Evolutionary conservation across 176 grass and related monocot species (phyloP).

Genomic region (Leersia perrieri): DNA sequence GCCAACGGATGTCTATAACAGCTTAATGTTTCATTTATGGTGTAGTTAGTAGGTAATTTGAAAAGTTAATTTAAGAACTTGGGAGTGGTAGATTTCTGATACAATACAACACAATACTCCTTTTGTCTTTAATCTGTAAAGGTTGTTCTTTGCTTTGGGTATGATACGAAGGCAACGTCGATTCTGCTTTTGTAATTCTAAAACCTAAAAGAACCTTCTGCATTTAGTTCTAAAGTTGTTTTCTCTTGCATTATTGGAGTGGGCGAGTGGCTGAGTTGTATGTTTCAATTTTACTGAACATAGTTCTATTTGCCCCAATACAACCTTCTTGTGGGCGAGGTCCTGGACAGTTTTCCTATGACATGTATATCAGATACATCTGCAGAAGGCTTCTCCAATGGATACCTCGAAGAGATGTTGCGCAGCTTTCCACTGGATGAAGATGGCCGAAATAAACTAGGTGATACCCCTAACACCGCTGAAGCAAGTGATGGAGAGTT

Average conservation of each 20-base stretch:
- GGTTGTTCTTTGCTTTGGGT: not conserved
- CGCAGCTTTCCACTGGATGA: slow-evolving; percentile 56
- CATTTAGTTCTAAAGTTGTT: not conserved
- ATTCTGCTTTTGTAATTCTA: not conserved
- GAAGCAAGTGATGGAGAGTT: slow-evolving; percentile 73
- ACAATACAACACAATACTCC: not conserved
- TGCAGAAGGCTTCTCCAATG: slow-evolving; percentile 56
- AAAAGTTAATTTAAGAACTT: not conserved
- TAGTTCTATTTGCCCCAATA: not conserved
- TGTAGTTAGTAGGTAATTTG: not conserved
- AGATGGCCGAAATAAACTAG: slow-evolving; percentile 22
- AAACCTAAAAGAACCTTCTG: not conserved
- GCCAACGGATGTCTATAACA: not conserved
- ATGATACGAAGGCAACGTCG: not conserved
- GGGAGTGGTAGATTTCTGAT: not conserved
- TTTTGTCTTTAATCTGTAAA: not conserved
- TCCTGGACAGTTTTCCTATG: slow-evolving; percentile 40
- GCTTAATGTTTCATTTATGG: not conserved
- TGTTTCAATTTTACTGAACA: not conserved
- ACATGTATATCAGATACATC: slow-evolving; percentile 33
- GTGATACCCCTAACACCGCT: slow-evolving; percentile 11
- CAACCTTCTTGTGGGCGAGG: not conserved
- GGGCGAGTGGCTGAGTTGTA: not conserved
- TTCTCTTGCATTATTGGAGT: not conserved
- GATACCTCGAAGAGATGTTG: slow-evolving; percentile 74